Conservation (phyloP, 2,329 filamentous ascomycete species). For the Botrytis aclada region DNA sequence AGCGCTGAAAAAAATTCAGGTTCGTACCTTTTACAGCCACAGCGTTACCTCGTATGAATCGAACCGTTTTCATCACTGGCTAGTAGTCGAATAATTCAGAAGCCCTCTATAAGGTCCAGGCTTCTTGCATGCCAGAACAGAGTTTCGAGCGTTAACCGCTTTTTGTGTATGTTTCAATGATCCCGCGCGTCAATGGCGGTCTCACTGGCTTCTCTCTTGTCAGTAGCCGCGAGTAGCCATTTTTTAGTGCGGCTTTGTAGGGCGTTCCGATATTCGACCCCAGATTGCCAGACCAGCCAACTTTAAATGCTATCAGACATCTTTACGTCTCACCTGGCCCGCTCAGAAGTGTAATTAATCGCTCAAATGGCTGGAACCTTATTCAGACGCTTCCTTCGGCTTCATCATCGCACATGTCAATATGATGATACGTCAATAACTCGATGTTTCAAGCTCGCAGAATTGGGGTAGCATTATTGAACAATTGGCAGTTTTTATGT, state of each 20-base stretch:
- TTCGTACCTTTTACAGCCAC: background rate
- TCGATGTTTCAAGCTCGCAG: background rate
- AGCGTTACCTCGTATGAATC: background rate
- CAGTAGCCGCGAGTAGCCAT: constrained; percentile 2
- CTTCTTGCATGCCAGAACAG: background rate
- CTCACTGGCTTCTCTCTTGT: background rate
- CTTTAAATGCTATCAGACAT: background rate
- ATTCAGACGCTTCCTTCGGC: background rate
- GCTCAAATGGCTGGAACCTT: background rate
- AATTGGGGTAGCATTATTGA: background rate
- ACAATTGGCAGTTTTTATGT: too few relatives aligned
- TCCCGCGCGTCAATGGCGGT: constrained; percentile 1
- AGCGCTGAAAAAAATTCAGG: background rate
- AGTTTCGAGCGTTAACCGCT: background rate
- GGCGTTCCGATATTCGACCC: background rate
- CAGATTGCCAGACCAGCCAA: background rate
- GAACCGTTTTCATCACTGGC: background rate
- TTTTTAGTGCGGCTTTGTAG: background rate
- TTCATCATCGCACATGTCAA: background rate
- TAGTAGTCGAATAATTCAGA: background rate
- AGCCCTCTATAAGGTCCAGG: background rate
- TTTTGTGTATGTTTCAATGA: background rate
- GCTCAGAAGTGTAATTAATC: background rate
- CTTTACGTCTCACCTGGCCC: background rate
- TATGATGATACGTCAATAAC: background rate